Evolutionary conservation across 176 grass and related monocot genomes (phyloP), one percentile per base, ranked within the genome.

Genomic region (Tuctoria greenei): DNA sequence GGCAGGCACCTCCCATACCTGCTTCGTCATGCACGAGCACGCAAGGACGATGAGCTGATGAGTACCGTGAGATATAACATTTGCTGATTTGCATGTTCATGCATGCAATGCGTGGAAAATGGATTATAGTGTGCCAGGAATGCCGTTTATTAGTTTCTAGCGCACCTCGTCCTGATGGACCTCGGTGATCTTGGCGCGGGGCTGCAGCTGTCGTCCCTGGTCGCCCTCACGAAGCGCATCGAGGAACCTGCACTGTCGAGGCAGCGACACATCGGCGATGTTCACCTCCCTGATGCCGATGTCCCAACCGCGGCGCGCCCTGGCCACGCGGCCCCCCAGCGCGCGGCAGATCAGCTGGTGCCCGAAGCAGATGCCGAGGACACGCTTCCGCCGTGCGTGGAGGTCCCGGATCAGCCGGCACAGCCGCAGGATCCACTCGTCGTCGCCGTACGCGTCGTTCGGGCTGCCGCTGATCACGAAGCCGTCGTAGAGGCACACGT

Each of bases 381-480:
- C 78, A 0, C 86, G 82, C 75, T 86, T 91, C 55, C 72, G 81
- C 61, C 74, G 49, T 38, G 75, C 72, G 69, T 91, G 70, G 15
- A 91, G 67, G 4, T 82, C 92, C 46, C 49, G 79, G 66, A 97
- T 51, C 8, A 97, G 86, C 2, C 69, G 61, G 78, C 91, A 92
- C 26, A 97, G 84, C 28, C 66, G 77, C 18, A 87, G 47, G 39
- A 93, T 93, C 94, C 94, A 93, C 28, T 52, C 41, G n/a, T 97
- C 94, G 56, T 90, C 60, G 26, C 11, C 81, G 46, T 92, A 91
- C 15, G 94, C 94, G 72, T 93, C 88, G 44, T 93, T 34, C 1
- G 91, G 86, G 70, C 94, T 97, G 37, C 94, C 91, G 37, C 94
- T 97, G 85, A 97, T 89, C 74, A 97, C 84, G 70, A 97, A 97